These are phyloP conservation scores for Nicotiana noctiflora DNA, from an alignment of 257 asterid species.

Conservation along the genomic window DNA sequence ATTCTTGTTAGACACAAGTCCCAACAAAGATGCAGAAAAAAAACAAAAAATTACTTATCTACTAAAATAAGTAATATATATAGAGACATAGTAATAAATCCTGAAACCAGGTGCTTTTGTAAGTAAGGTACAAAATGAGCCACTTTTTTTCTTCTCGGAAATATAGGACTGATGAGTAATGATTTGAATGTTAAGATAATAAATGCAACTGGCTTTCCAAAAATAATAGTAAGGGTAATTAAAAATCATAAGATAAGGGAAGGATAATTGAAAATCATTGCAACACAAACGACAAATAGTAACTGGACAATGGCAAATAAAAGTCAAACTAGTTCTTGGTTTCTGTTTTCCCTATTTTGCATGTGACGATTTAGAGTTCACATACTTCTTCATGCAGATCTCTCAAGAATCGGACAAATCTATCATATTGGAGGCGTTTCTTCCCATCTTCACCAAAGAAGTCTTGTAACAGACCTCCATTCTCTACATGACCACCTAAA, in stretches of 20 bases:
- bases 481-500: conserved; percentile 57
- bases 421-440: conserved; percentile 53
- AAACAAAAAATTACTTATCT: not conserved
- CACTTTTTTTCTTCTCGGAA: not conserved
- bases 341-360: not conserved
- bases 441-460: conserved; percentile 76
- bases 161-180: not conserved
- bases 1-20: not conserved
- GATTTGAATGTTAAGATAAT: not conserved
- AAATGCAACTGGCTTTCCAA: not conserved
- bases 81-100: not conserved
- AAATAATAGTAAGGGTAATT: not conserved
- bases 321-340: not conserved
- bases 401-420: conserved; percentile 62
- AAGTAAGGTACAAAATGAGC: not conserved
- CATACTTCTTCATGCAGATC: conserved; percentile 79
- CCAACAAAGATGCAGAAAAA: conserved; percentile 1
- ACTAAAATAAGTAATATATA: not conserved
- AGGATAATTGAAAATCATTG: not conserved
- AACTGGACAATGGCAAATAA: not conserved
- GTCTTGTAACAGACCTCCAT: conserved; percentile 71
- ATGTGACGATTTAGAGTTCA: not conserved
- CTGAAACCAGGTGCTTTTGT: not conserved
- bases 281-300: not conserved
- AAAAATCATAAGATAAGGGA: not conserved